Base-by-base conservation (phyloP, 805 yeast genomes). In the Candida sonorensis region DNA sequence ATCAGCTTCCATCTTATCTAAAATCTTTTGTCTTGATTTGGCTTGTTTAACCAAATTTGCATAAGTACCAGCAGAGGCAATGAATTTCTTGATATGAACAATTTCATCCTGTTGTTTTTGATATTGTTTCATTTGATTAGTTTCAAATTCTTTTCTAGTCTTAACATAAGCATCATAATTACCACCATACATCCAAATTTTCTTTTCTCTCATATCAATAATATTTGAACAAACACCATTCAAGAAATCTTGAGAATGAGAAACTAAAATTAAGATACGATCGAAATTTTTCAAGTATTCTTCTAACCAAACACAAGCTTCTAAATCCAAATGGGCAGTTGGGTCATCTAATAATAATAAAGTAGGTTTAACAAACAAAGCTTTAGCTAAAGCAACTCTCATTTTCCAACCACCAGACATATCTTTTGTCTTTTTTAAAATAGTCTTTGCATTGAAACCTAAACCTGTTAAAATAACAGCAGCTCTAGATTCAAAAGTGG, bases 341-440 rank as follows among this genome's bases (percentile, higher is more conserved):
- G 98, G 98, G 64, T 92, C 98, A 69, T 92, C 98, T 61, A 92
- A 77, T 51, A 92, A 68, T 55, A 92, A 70, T 50, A 92, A 67
- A 31, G 97, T 88, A 57, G 98, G 98, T 71, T 92, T 90, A 47
- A 92, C 97, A 70, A 92, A 92, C 50, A 92, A 72, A 19, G 98
- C 98, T 66, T 92, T 92, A 40, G 96, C 95, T 42, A 92, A 72
- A 27, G 98, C 97, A 41, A 92, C 98, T 69, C 98, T 86, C 98
- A 92, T 92, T 72, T 87, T 87, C 98, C 98, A 92, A 61, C 98
- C 98, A 76, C 98, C 98, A 57, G 97, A 86, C 98, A 92, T 92
- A 58, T 92, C 97, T 65, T 86, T 88, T 53, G 98, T 92, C 66
- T 80, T 81, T 75, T 92, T 92, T 58, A 74, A 71, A 55, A 92